Conservation (phyloP, 495 filamentous ascomycete genomes). For the Penicillium cosmopolitanum region DNA sequence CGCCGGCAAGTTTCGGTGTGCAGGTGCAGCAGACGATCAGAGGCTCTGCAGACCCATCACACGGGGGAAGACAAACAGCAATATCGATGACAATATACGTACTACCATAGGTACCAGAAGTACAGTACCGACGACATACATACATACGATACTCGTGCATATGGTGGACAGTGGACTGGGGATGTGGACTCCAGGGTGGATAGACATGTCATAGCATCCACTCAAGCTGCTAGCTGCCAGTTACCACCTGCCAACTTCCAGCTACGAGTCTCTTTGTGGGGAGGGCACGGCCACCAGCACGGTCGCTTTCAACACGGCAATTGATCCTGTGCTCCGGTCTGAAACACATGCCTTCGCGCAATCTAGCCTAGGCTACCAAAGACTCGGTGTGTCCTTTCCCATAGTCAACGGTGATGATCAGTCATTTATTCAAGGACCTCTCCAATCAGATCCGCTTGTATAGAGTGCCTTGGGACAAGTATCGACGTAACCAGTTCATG, state of each 20-base stretch:
- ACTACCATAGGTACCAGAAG: no score
- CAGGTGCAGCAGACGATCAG: conserved; percentile 1
- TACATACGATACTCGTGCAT: not conserved
- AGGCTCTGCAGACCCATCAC: conserved; percentile 2
- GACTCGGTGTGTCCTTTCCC: not conserved
- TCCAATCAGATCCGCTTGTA: not conserved
- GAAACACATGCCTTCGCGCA: conserved; percentile 10
- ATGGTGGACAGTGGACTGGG: not conserved
- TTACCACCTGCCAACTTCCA: not conserved
- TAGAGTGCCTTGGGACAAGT: not conserved
- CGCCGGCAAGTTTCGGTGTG: conserved; percentile 2
- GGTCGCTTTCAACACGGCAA: conserved; percentile 7
- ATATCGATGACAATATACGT: not conserved
- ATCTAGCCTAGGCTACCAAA: conserved; percentile 2
- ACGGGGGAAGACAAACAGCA: not conserved
- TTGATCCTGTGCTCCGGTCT: conserved; percentile 14
- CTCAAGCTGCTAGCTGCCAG: conserved; percentile 3
- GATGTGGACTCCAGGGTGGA: not conserved
- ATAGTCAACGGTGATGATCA: not conserved
- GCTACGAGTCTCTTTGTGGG: not conserved
- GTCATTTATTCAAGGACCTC: not conserved
- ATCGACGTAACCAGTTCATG: not conserved
- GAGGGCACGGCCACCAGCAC: conserved; percentile 8
- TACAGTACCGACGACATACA: no score
- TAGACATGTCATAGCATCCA: conserved; percentile 10